Conservation (phyloP, 2,329 filamentous ascomycete species). For the Diaporthe sp. region DNA sequence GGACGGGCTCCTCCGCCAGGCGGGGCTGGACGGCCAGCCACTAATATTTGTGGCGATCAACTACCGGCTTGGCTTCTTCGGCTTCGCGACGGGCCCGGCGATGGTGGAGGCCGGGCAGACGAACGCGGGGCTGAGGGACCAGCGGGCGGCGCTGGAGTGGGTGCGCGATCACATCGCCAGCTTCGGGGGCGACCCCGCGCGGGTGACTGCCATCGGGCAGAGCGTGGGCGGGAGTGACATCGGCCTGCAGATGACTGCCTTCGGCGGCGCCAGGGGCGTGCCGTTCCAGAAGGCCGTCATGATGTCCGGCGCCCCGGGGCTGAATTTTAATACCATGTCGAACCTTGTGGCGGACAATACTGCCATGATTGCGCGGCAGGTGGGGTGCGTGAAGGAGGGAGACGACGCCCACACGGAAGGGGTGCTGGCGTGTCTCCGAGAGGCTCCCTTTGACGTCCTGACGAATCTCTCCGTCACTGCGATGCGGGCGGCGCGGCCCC, state of each 20-base stretch:
- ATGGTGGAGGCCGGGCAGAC: constrained; percentile 43
- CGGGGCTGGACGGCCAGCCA: constrained; percentile 39
- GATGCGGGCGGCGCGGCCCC: constrained; percentile 41
- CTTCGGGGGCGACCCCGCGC: constrained; percentile 27
- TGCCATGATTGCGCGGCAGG: constrained; percentile 40
- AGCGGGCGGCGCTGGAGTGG: constrained; percentile 48
- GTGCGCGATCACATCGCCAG: neutral
- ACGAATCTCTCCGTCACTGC: constrained; percentile 45
- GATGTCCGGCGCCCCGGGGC: constrained; percentile 47
- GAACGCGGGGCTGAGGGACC: constrained; percentile 49
- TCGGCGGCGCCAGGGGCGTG: constrained; percentile 42
- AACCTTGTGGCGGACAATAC: constrained; percentile 44
- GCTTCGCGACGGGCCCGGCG: constrained; percentile 43
- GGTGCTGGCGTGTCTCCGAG: constrained; percentile 43
- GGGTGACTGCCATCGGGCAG: constrained; percentile 48
- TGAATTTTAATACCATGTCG: constrained; percentile 47
- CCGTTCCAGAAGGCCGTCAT: constrained; percentile 49
- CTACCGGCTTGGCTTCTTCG: constrained; percentile 45
- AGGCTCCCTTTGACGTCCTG: constrained; percentile 39
- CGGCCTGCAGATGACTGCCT: constrained; percentile 45
- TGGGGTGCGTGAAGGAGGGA: constrained; percentile 38
- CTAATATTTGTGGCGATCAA: constrained; percentile 44
- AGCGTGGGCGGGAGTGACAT: constrained; percentile 48
- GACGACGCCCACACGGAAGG: constrained; percentile 6
- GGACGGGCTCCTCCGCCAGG: constrained; percentile 43